phyloP scores from a whole-genome alignment of 371 early-diverging fungal species.

The Mortierella sp. region DNA sequence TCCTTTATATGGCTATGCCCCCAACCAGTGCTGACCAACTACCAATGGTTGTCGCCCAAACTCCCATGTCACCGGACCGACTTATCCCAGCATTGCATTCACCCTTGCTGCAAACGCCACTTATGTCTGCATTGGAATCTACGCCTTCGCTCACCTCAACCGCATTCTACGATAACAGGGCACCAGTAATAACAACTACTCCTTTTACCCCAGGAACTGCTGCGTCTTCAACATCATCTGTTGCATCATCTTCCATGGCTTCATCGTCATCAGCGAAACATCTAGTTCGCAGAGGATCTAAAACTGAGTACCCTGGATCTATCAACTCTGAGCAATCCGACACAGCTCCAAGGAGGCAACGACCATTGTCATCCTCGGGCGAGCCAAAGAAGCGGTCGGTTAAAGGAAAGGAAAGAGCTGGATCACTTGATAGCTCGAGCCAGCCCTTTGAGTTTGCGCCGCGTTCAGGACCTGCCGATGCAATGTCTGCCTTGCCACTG shows the following conservation, averaged over 20 bases:
- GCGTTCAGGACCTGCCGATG: not conserved
- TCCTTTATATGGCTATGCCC: conserved; percentile 56
- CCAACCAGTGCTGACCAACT: conserved; percentile 39
- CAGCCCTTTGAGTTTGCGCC: not conserved
- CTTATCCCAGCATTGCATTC: conserved; percentile 25
- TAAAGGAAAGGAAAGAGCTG: conserved; percentile 39
- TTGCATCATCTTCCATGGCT: conserved; percentile 16
- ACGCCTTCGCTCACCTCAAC: conserved; percentile 2
- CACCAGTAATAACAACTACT: not conserved
- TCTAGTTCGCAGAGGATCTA: too few species aligned
- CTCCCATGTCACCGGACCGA: conserved; percentile 53
- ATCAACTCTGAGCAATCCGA: too few species aligned
- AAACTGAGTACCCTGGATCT: too few species aligned
- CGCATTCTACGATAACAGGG: not conserved
- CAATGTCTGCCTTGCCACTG: not conserved
- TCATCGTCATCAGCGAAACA: conserved; percentile 9
- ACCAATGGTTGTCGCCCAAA: conserved; percentile 52
- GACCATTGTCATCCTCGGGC: not conserved
- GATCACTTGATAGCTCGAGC: not conserved
- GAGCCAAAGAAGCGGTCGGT: not conserved
- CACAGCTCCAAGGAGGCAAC: not conserved
- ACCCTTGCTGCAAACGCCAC: conserved; percentile 20
- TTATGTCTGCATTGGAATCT: not conserved
- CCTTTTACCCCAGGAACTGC: conserved; percentile 10
- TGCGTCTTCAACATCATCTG: conserved; percentile 18